These are phyloP conservation scores for Entelexis sorbosivorans DNA, from an alignment of 1,139 yeast genomes.

Conservation along the genomic window DNA sequence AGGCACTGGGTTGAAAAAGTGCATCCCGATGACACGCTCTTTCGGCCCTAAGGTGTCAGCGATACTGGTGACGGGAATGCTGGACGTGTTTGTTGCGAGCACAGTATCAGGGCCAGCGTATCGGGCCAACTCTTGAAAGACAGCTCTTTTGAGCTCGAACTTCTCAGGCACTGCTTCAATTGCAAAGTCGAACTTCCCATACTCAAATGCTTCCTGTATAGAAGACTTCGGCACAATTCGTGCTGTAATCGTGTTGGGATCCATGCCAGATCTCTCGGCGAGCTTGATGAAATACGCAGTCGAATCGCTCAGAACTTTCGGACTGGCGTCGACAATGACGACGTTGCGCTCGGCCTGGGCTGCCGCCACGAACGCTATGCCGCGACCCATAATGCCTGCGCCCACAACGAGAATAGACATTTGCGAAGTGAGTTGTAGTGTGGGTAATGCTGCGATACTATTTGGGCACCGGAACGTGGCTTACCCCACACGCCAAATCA, in stretches of 20 bases:
- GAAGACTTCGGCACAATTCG: slow-evolving; percentile 27
- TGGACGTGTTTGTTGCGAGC: slow-evolving; percentile 36
- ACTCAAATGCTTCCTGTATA: slow-evolving; percentile 25
- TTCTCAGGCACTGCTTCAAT: slow-evolving; percentile 39
- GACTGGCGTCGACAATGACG: slow-evolving; percentile 31
- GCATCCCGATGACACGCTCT: slow-evolving; percentile 34
- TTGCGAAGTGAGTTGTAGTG: not conserved
- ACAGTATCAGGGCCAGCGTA: slow-evolving; percentile 28
- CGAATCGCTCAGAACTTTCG: slow-evolving; percentile 29
- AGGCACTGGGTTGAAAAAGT: slow-evolving; percentile 40
- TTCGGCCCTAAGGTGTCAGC: slow-evolving; percentile 34
- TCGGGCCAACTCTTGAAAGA: slow-evolving; percentile 31
- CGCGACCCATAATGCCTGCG: slow-evolving; percentile 37
- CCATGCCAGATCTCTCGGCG: slow-evolving; percentile 18
- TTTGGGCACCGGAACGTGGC: not conserved
- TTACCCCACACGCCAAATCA: no score
- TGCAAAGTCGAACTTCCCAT: slow-evolving; percentile 29
- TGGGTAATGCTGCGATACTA: not conserved
- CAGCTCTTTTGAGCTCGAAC: slow-evolving; percentile 30
- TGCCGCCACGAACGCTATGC: slow-evolving; percentile 37
- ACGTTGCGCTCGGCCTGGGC: slow-evolving; percentile 33
- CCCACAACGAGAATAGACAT: slow-evolving; percentile 31
- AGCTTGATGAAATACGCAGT: slow-evolving; percentile 30
- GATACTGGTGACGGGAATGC: slow-evolving; percentile 35
- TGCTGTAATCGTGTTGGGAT: slow-evolving; percentile 21